Conservation (phyloP, 2,329 filamentous ascomycete species). For the Ascosphaera apis region DNA sequence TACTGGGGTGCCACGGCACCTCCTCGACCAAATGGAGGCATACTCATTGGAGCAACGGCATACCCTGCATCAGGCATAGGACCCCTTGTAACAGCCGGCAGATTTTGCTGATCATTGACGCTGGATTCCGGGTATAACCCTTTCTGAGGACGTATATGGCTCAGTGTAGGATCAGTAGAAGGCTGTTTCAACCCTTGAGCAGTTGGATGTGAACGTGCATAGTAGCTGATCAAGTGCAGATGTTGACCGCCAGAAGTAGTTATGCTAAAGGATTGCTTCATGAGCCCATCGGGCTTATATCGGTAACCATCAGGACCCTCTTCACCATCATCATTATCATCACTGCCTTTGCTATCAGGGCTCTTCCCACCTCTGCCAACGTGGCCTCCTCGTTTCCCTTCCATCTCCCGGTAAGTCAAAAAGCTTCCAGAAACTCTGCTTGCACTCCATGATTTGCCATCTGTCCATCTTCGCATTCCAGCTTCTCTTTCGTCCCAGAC, state of each 20-base stretch:
- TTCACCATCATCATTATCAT: conserved; percentile 48
- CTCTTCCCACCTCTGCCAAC: conserved; percentile 50
- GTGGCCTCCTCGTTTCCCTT: conserved; percentile 74
- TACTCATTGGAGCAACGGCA: conserved; percentile 27
- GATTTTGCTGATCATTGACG: conserved; percentile 59
- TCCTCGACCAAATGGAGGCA: conserved; percentile 30
- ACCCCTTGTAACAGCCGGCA: conserved; percentile 57
- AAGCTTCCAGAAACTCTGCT: conserved; percentile 95
- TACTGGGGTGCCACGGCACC: conserved; percentile 18
- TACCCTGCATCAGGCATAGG: conserved; percentile 38
- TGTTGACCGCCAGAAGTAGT: conserved; percentile 78
- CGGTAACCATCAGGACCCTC: conserved; percentile 65
- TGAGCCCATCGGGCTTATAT: conserved; percentile 88
- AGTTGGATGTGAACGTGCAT: conserved; percentile 54
- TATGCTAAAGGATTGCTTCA: conserved; percentile 99
- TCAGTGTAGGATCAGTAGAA: conserved; percentile 53
- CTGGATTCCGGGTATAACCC: conserved; percentile 96
- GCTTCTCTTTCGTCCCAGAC: conserved; percentile 99
- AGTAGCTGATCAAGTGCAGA: conserved; percentile 94
- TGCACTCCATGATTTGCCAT: conserved; percentile 97
- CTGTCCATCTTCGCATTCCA: conserved; percentile 95
- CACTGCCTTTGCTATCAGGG: conserved; percentile 60
- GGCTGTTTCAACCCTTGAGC: conserved; percentile 57
- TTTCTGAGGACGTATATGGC: conserved; percentile 67
- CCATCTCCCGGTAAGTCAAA: conserved; percentile 94